Evolutionary conservation across 2,329 filamentous ascomycete genomes (phyloP), one percentile per base, ranked within the genome.

Genomic region (Diplodia scrobiculata): DNA sequence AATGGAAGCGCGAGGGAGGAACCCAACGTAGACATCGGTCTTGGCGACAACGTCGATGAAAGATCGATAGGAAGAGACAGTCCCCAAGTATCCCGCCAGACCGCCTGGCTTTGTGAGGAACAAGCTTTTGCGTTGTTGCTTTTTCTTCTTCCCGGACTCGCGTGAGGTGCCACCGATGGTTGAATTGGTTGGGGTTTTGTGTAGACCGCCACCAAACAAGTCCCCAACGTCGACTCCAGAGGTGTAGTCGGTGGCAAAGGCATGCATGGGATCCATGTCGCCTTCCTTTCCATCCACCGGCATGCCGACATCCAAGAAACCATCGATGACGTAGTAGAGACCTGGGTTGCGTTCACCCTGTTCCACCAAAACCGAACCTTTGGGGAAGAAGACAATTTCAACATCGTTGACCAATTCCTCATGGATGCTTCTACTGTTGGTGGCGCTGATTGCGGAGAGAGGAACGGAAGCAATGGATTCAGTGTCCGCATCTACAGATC

Each of bases 11-110:
- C 92, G 86, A 0, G 95, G 95, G 13, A 99, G 81, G 70, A 99
- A 99, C 0, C 95, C 95, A 14, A 99, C 95, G 73, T 97, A 98
- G 1, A 98, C 95, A 78, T 99, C 95, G 0, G 96, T 99, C 79
- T 98, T 98, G 2, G 95, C 96, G 45, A 94, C 90, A 1, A 99
- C 93, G 74, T 98, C 94, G 21, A 97, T 95, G 74, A 98, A 97
- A 0, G 95, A 99, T 29, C 95, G 84, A 75, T 97, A 97, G 0
- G 93, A 97, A 2, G 95, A 97, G 19, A 99, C 89, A 0, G 92
- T 95, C 5, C 95, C 93, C 36, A 98, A 87, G 72, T 99, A 99
- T 0, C 95, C 96, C 63, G 95, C 94, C 41, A 99, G 84, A 0
- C 93, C 93, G 59, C 95, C 95, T 2, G 95, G 95, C 74, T 97